These are phyloP conservation scores for Linderniella brevidens DNA, from an alignment of 257 asterid species.

Conservation along the genomic window DNA sequence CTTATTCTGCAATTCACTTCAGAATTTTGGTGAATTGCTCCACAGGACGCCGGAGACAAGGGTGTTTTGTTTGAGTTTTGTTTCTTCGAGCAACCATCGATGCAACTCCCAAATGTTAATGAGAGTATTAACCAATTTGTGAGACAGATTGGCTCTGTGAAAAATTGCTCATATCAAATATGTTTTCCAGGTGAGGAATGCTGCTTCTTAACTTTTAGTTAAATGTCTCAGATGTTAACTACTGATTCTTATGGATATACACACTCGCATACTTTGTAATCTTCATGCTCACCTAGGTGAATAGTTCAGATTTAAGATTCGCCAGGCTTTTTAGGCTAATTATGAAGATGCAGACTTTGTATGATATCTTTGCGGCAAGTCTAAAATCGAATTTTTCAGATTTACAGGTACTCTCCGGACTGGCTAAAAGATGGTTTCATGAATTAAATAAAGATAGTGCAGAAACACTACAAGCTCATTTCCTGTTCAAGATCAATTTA, in stretches of 20 bases:
- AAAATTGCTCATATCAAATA: conserved; percentile 53
- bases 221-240: neutral
- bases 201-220: neutral
- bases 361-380: neutral
- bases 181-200: conserved; percentile 49
- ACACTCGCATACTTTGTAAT: no score
- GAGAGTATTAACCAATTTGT: conserved; percentile 31
- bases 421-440: conserved; percentile 63
- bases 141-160: conserved; percentile 51
- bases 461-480: conserved; percentile 49
- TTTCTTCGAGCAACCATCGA: conserved; percentile 47
- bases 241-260: conserved; percentile 1
- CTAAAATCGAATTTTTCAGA: conserved; percentile 30
- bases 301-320: no score
- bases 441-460: conserved; percentile 50
- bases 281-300: no score
- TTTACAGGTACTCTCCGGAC: conserved; percentile 34
- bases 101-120: conserved; percentile 32
- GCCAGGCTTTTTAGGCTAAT: neutral
- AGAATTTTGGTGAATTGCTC: conserved; percentile 1
- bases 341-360: neutral
- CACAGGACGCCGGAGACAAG: conserved; percentile 68
- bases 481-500: conserved; percentile 52
- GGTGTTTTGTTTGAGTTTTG: conserved; percentile 50
- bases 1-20: conserved; percentile 4